These are phyloP conservation scores for Fusarium siculi DNA, from an alignment of 2,329 filamentous ascomycete genomes.

Conservation along the genomic window DNA sequence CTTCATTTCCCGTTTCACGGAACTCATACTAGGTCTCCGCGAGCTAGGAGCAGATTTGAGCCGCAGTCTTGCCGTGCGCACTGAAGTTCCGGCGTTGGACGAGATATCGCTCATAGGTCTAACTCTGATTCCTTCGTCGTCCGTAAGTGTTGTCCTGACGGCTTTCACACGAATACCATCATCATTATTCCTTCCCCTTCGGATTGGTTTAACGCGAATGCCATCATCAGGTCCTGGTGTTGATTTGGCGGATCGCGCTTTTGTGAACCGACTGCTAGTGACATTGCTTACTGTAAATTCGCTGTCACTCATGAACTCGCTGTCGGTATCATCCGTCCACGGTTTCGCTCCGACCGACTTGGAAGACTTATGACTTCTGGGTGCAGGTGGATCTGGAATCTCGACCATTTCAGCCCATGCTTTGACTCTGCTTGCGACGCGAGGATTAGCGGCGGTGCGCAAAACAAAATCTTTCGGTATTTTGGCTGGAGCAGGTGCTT, in stretches of 20 bases:
- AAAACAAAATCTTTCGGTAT: slow-evolving; percentile 70
- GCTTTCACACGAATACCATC: slow-evolving; percentile 51
- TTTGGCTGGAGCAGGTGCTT: slow-evolving; percentile 44
- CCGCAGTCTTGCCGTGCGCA: slow-evolving; percentile 39
- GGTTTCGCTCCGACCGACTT: slow-evolving; percentile 48
- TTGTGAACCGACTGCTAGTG: slow-evolving; percentile 36
- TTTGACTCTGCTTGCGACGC: slow-evolving; percentile 68
- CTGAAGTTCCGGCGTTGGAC: slow-evolving; percentile 40
- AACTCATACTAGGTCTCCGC: slow-evolving; percentile 40
- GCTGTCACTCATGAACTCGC: slow-evolving; percentile 45
- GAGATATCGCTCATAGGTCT: slow-evolving; percentile 46
- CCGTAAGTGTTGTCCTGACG: slow-evolving; percentile 28
- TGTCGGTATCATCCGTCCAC: slow-evolving; percentile 43
- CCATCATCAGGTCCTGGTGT: slow-evolving; percentile 52
- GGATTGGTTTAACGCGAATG: slow-evolving; percentile 56
- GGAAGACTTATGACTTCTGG: slow-evolving; percentile 51
- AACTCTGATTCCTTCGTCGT: slow-evolving; percentile 49
- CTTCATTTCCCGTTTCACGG: slow-evolving; percentile 45
- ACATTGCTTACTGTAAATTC: slow-evolving; percentile 45
- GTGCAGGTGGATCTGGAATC: slow-evolving; percentile 54
- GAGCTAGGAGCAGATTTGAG: slow-evolving; percentile 45
- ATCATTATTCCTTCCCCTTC: slow-evolving; percentile 46
- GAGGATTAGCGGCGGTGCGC: slow-evolving; percentile 63
- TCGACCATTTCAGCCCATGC: slow-evolving; percentile 70
- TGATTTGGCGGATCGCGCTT: slow-evolving; percentile 38